A percentile compares a stretch with the other conserved stretches of the same genome.
These are phyloP conservation scores for Haplosporangium sp. DNA, from an alignment of 371 early-diverging fungal genomes.

Conservation along the genomic window DNA sequence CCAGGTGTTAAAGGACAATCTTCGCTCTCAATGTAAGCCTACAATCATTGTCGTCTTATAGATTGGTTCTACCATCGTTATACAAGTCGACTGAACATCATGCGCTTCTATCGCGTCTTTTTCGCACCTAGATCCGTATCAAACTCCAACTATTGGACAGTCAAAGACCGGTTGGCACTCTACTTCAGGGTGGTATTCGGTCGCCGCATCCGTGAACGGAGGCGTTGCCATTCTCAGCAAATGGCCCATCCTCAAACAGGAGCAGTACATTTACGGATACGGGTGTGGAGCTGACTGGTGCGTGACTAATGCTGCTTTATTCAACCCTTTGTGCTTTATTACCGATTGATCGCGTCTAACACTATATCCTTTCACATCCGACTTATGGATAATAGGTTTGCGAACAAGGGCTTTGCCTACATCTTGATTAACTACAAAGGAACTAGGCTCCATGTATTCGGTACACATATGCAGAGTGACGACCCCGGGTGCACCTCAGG, in stretches of 20 bases:
- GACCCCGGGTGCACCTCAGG: constrained; percentile 15
- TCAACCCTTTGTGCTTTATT: neutral
- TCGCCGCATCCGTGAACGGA: constrained; percentile 14
- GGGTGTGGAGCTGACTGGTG: constrained; percentile 44
- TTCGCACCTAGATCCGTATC: constrained; percentile 15
- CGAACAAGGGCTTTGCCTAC: constrained; percentile 38
- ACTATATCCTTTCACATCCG: too few species aligned
- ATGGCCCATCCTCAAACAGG: constrained; percentile 39
- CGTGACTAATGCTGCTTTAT: neutral
- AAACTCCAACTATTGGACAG: constrained; percentile 26
- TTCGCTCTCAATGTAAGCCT: constrained; percentile 20
- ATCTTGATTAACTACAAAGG: constrained; percentile 24
- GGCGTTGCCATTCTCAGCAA: constrained; percentile 35
- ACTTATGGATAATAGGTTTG: too few species aligned
- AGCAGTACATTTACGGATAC: constrained; percentile 24
- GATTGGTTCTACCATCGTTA: neutral
- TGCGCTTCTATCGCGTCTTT: too few species aligned
- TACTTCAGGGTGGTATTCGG: constrained; percentile 20
- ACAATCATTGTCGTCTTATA: neutral
- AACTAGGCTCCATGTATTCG: constrained; percentile 34
- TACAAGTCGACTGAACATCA: too few species aligned
- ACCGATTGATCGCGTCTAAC: neutral
- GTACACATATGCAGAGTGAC: constrained; percentile 36
- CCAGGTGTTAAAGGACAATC: neutral
- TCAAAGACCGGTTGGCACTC: constrained; percentile 35